Evolutionary conservation across 345 rosid genomes (phyloP).

Genomic region (Diplotaxis tenuifolia): DNA sequence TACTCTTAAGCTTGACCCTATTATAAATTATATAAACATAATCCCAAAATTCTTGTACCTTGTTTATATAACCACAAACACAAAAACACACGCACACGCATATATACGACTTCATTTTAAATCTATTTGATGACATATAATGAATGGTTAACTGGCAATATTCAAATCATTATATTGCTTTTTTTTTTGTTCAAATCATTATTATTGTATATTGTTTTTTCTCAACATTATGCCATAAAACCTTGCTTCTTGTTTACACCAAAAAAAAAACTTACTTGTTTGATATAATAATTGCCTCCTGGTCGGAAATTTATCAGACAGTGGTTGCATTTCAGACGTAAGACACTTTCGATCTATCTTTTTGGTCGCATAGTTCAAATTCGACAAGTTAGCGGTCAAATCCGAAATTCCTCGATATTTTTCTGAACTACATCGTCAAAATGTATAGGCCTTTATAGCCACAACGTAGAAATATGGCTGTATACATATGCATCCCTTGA

Average conservation of each 20-base stretch:
- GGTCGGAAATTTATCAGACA: conserved; percentile 34
- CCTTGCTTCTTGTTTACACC: no score
- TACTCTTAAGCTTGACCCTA: neutral
- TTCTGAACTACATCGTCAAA: conserved; percentile 9
- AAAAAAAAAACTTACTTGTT: no score
- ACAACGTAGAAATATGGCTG: conserved; percentile 7
- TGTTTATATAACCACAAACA: conserved; percentile 39
- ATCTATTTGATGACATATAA: conserved; percentile 17
- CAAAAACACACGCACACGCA: conserved; percentile 34
- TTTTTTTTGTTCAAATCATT: no score
- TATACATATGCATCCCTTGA: neutral
- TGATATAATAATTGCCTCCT: conserved; percentile 19
- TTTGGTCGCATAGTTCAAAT: conserved; percentile 11
- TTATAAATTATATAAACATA: conserved; percentile 29
- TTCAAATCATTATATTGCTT: neutral
- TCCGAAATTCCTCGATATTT: conserved; percentile 3
- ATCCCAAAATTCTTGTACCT: conserved; percentile 36
- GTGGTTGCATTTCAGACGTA: conserved; percentile 26
- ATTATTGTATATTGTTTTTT: no score
- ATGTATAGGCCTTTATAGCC: neutral
- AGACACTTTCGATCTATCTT: conserved; percentile 27
- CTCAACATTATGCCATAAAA: no score
- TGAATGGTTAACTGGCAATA: conserved; percentile 12
- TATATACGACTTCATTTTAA: conserved; percentile 18
- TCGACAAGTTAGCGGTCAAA: conserved; percentile 30